phyloP scores from a whole-genome alignment of 2,329 filamentous ascomycete genomes.

The Exophiala spinifera region DNA sequence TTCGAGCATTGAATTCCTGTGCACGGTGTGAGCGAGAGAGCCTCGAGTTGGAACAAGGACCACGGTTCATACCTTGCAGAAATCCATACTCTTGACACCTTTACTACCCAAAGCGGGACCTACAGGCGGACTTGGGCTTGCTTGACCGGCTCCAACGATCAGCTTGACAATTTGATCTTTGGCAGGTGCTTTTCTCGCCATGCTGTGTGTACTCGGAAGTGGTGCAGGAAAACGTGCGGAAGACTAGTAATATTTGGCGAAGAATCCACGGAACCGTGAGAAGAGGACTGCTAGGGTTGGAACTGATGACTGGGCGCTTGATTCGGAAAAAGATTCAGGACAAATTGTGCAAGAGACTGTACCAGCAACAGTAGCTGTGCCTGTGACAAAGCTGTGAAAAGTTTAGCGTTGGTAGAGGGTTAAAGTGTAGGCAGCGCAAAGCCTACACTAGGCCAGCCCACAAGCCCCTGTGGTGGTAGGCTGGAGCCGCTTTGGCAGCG shows the following conservation, averaged over 20 bases:
- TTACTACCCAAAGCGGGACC: conserved; percentile 95
- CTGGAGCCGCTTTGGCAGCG: too few species aligned
- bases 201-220: conserved; percentile 30
- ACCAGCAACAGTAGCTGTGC: neutral
- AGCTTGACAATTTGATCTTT: conserved; percentile 86
- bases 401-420: neutral
- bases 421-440: too few species aligned
- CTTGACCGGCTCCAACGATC: conserved; percentile 94
- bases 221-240: neutral
- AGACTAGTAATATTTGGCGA: too few species aligned
- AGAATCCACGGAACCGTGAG: neutral
- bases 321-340: neutral
- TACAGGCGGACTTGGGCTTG: conserved; percentile 89
- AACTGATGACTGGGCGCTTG: neutral
- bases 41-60: neutral
- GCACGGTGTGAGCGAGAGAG: conserved; percentile 5
- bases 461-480: too few species aligned
- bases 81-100: conserved; percentile 99
- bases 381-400: neutral
- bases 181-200: conserved; percentile 52
- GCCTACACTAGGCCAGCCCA: too few species aligned
- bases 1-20: conserved; percentile 95
- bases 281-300: neutral
- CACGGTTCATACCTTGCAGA: conserved; percentile 74
- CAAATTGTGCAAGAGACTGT: neutral